Evolutionary conservation across 75 land plant genomes (phyloP).

Genomic region (Pinus taeda): DNA sequence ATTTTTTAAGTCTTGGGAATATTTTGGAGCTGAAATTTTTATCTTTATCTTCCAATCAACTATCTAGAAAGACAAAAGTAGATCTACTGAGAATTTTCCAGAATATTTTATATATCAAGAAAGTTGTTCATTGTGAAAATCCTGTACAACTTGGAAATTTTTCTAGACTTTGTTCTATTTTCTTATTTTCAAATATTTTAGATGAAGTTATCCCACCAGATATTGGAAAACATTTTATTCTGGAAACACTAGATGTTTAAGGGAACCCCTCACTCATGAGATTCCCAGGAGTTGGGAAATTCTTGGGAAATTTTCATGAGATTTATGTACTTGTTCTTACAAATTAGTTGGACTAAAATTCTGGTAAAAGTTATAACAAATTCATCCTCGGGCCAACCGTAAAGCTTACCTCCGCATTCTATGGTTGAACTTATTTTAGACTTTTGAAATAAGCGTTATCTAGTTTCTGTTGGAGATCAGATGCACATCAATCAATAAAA

Average conservation of each 20-base stretch:
- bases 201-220: slow-evolving; percentile 51
- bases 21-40: background rate
- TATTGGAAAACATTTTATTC: slow-evolving; percentile 40
- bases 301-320: slow-evolving; percentile 41
- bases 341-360: slow-evolving; percentile 23
- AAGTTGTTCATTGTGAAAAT: slow-evolving; percentile 51
- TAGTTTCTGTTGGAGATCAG: no score
- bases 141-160: slow-evolving; percentile 59
- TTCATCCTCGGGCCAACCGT: slow-evolving; percentile 51
- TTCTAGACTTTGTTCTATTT: slow-evolving; percentile 26
- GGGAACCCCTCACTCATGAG: slow-evolving; percentile 37
- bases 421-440: background rate
- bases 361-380: background rate
- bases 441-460: background rate
- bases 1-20: no score
- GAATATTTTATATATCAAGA: slow-evolving; percentile 38
- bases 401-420: slow-evolving; percentile 1
- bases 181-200: slow-evolving; percentile 47
- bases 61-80: slow-evolving; percentile 20
- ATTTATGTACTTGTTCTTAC: slow-evolving; percentile 43
- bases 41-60: slow-evolving; percentile 40
- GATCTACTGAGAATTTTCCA: background rate
- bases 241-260: slow-evolving; percentile 40
- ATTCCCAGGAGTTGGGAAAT: slow-evolving; percentile 47
- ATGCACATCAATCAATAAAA: no score